phyloP scores from a whole-genome alignment of 2,329 filamentous ascomycete species.

The Ophiostoma piceae region DNA sequence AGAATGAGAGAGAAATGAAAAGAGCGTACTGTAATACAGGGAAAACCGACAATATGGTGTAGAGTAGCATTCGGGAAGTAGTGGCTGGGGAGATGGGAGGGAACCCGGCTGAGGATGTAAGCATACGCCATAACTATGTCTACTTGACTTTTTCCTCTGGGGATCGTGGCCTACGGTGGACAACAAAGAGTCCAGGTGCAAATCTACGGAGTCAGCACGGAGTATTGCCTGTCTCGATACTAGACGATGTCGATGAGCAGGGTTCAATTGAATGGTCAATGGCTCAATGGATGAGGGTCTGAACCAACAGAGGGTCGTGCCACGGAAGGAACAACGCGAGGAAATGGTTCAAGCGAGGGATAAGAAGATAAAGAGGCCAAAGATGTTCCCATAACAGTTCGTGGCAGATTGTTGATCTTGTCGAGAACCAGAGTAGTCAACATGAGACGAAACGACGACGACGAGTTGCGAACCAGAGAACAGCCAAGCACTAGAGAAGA shows the following conservation, averaged over 20 bases:
- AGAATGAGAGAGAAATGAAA: neutral
- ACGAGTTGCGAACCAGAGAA: neutral
- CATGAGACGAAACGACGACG: neutral
- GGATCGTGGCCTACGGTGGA: too few species aligned
- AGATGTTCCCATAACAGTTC: neutral
- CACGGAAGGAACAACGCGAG: conserved; percentile 1
- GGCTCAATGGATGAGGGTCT: neutral
- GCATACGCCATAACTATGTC: neutral
- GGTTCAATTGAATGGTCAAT: neutral
- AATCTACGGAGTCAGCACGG: neutral
- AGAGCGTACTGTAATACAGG: too few species aligned
- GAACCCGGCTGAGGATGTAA: neutral
- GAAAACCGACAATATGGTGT: conserved; percentile 3
- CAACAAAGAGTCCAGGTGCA: neutral
- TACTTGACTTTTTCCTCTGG: neutral
- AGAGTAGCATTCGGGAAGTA: conserved; percentile 9
- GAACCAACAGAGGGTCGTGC: neutral
- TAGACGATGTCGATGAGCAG: neutral
- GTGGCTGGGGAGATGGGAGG: neutral
- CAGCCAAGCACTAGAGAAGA: neutral
- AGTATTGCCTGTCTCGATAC: conserved; percentile 8
- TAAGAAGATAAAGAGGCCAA: neutral
- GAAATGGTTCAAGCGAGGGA: neutral
- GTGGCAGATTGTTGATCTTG: neutral
- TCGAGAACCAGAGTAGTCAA: neutral